phyloP scores from a whole-genome alignment of 257 asterid genomes.

The Linderniella brevidens region DNA sequence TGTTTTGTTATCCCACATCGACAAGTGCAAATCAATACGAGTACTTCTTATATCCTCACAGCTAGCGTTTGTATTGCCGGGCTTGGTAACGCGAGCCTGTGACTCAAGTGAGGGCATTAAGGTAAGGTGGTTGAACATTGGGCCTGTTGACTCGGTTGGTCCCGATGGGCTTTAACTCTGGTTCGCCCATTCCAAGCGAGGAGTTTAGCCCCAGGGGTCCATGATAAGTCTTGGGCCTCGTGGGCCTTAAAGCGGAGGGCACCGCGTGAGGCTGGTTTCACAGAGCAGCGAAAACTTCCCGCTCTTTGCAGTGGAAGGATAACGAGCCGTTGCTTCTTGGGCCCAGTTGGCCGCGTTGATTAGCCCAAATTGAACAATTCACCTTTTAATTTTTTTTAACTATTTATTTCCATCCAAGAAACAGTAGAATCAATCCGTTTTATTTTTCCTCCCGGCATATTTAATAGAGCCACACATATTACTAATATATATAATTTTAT shows the following conservation, averaged over 20 bases:
- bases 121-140: constrained; percentile 7
- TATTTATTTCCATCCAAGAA: no score
- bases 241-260: constrained; percentile 5
- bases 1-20: no score
- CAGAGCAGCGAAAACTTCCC: constrained; percentile 12
- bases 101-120: constrained; percentile 1
- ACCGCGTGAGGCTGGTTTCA: constrained; percentile 12
- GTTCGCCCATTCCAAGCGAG: constrained; percentile 9
- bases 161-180: not conserved
- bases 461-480: no score
- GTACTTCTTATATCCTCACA: no score
- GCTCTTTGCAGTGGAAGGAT: constrained; percentile 12
- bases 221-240: not conserved
- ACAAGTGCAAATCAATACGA: no score
- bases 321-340: constrained; percentile 1
- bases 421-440: no score
- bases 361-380: not conserved
- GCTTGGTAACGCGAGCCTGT: constrained; percentile 3
- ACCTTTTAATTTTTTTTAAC: not conserved
- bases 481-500: no score
- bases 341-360: not conserved
- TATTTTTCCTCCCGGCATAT: no score
- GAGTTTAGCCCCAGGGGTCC: not conserved
- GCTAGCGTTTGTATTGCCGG: not conserved
- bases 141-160: not conserved